Base-by-base conservation (phyloP, 2,329 filamentous ascomycete species). In the Penicillium sumatraense region DNA sequence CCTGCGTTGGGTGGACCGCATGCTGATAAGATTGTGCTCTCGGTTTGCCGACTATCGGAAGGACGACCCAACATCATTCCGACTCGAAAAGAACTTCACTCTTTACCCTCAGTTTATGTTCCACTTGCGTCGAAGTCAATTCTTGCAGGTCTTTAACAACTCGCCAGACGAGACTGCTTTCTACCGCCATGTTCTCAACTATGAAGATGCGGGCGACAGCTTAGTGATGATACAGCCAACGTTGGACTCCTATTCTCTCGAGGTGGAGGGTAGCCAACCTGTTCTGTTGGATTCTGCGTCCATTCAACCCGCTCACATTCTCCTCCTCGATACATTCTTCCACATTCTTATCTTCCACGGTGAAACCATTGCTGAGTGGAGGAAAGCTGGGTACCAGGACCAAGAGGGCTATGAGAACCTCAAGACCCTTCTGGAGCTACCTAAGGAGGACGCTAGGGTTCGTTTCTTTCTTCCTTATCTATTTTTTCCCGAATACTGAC, bases 31-130 rank as follows among this genome's bases (percentile, higher is more conserved):
- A 51, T 83, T 99, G 23, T 99, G 95, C 80, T 96, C 93, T 38
- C 86, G 93, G 64, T 99, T 99, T 72, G 95, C 95, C 24, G 95
- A 99, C 75, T 99, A 99, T 74, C 86, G 95, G 60, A 99, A 99
- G 78, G 95, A 99, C 72, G 95, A 99, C 68, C 92, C 95, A 13
- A 96, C 93, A 5, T 98, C 93, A 0, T 99, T 99, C 86, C 86
- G 92, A 31, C 78, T 96, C 60, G 95, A 99, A 77, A 97, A 97
- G 86, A 99, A 99, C 81, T 99, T 99, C 72, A 98, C 93, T 0
- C 83, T 99, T 14, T 99, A 99, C 71, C 95, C 95, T 23, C 95
- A 99, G 73, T 99, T 99, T 79, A 99, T 99, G 95, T 99, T 99
- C 83, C 95, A 99, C 75, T 84, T 99, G 58, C 89, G 95, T 66